Evolutionary conservation across 1,284 basidiomycete species (phyloP), one percentile per base, ranked within the genome.

Genomic region (Trametes sp.): DNA sequence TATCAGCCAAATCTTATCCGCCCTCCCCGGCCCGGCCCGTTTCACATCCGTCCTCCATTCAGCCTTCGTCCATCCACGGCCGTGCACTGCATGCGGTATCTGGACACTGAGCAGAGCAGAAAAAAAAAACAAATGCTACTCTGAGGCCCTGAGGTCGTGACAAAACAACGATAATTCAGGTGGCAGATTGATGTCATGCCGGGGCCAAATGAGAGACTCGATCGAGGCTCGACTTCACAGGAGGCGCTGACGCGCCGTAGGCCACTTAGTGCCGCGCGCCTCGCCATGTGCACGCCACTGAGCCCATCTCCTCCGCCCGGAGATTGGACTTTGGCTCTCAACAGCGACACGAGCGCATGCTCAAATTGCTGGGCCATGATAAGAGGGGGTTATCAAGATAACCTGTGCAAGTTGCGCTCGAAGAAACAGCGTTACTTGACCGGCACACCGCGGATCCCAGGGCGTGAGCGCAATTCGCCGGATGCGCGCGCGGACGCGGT

Each of bases 1-100:
- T 60, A 60, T 50, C 59, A 8, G 4, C 4, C 42, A 16, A 14
- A 41, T 49, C 55, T 62, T 50, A 58, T 62, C 60, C 42, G 54
- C 38, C 21, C 48, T 21, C 8, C 31, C 42, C 45, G 55, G 31
- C 26, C 54, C 54, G 48, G 23, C 8, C 46, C 46, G 19, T 26
- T 11, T 23, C 19, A 49, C 21, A 49, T 33, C 29, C 16, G 10
- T 28, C 21, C 4, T n/a, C 24, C 9, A 33, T 26, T 23, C 46
- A 46, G 41, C 8, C 38, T 41, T 31, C 29, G 26, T 19, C 46
- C 24, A 29, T 11, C 2, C 24, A 29, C 46, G 14, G 26, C 26
- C 26, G 8, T 23, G 29, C 46, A 46, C 21, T n/a, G n/a, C n/a
- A n/a, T n/a, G n/a, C n/a, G n/a, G n/a, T n/a, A n/a, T n/a, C n/a